Evolutionary conservation across 2,329 filamentous ascomycete genomes (phyloP).

Genomic region (Fusarium drepaniforme): DNA sequence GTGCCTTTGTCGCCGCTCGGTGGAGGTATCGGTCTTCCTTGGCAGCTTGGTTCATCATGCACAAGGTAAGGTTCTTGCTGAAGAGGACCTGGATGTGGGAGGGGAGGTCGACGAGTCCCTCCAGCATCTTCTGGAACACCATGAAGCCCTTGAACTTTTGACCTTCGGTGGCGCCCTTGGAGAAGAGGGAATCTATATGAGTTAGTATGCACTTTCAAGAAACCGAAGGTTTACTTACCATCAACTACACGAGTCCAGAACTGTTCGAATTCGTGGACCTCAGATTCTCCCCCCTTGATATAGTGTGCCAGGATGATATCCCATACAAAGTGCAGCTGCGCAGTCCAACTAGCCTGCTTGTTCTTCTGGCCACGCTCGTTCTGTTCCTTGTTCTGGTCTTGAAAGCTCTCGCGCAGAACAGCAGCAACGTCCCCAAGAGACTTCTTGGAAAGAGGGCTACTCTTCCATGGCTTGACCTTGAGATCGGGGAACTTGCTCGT

Average conservation of each 20-base stretch:
- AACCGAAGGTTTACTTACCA: slow-evolving; percentile 65
- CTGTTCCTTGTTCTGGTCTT: slow-evolving; percentile 62
- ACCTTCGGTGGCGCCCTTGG: slow-evolving; percentile 83
- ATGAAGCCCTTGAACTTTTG: slow-evolving; percentile 94
- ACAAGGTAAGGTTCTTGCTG: slow-evolving; percentile 84
- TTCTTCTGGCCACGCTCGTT: slow-evolving; percentile 57
- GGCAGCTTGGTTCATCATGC: slow-evolving; percentile 84
- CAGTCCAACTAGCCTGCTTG: slow-evolving; percentile 81
- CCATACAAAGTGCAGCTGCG: slow-evolving; percentile 91
- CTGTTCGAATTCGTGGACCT: slow-evolving; percentile 70
- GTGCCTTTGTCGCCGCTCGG: slow-evolving; percentile 79
- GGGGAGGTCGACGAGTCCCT: slow-evolving; percentile 60
- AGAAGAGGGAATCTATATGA: slow-evolving; percentile 81
- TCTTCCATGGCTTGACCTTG: slow-evolving; percentile 76
- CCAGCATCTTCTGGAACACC: slow-evolving; percentile 82
- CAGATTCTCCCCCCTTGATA: slow-evolving; percentile 51
- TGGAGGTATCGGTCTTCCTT: slow-evolving; percentile 84
- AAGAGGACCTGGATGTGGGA: slow-evolving; percentile 73
- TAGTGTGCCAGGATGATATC: slow-evolving; percentile 76
- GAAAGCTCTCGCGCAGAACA: slow-evolving; percentile 81
- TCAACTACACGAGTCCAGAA: slow-evolving; percentile 93
- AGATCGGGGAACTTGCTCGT: slow-evolving; percentile 73
- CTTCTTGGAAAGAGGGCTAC: slow-evolving; percentile 78
- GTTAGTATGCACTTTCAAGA: slow-evolving; percentile 35
- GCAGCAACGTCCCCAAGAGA: slow-evolving; percentile 78